Evolutionary conservation across 1,284 basidiomycete genomes (phyloP), one percentile per base, ranked within the genome.

Genomic region (Anthracocystis walkeri): DNA sequence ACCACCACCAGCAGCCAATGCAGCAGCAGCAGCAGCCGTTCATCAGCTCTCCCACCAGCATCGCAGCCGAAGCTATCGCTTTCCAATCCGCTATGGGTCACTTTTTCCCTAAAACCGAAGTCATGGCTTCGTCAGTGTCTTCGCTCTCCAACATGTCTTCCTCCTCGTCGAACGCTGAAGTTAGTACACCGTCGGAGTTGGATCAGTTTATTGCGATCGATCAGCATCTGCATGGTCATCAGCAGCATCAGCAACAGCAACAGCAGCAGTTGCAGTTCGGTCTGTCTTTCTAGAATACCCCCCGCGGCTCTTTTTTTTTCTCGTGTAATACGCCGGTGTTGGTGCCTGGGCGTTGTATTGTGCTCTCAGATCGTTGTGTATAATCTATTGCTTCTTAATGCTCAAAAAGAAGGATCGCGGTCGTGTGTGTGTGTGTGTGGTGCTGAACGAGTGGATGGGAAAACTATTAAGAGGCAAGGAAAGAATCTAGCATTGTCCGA

Each of bases 51-150:
- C 65, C 56, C 14, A 51, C 49, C 10, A 53, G 49, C 49, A 63
- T 67, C 40, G 59, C 66, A 3, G 58, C 65, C 21, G 72, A 75
- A 40, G 59, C 63, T 1, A 57, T 59, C 0, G 66, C 59, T 2
- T 75, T 75, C 45, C 59, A 69, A 20, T 35, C 62, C 8, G 72
- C 72, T 25, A 69, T 75, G 72, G 65, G 62, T n/a, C 72, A 75
- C 55, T 75, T 75, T 38, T 66, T 69, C 63, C 72, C 72, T 44
- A 71, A 71, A n/a, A n/a, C 38, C 35, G 35, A 60, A 12, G 33
- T 46, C 6, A 57, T 57, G 14, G 42, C 65, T 1, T 58, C 65
- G 12, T 57, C 58, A 11, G 51, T 56, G 0, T 53, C 58, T 11
- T 67, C 65, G 25, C 35, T 60, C 21, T 60, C 58, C 25, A 56